Conservation (phyloP, 768 basidiomycete species). For the Kockovaella imperatae region DNA sequence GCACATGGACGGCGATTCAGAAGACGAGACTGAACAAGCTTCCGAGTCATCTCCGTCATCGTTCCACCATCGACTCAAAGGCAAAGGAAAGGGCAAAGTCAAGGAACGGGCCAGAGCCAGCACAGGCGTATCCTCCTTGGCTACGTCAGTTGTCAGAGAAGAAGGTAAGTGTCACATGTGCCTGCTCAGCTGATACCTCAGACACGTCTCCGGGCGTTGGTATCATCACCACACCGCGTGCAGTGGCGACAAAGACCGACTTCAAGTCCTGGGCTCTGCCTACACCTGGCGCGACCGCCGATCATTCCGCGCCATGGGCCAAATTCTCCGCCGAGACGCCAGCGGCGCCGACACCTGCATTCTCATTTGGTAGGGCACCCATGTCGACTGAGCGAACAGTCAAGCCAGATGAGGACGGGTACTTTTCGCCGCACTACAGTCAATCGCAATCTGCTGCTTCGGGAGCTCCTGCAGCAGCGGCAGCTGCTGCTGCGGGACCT, state of each 20-base stretch:
- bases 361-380: too few species aligned
- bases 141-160: constrained; percentile 19
- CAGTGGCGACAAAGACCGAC: too few species aligned
- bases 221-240: too few species aligned
- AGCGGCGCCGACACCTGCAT: too few species aligned
- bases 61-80: constrained; percentile 9
- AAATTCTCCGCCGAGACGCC: too few species aligned
- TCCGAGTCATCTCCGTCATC: not conserved
- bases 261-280: too few species aligned
- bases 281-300: too few species aligned
- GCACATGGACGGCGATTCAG: constrained; percentile 28
- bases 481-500: not conserved
- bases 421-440: not conserved
- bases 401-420: too few species aligned
- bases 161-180: constrained; percentile 14
- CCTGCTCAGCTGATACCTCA: not conserved
- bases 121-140: constrained; percentile 18
- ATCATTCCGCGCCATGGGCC: too few species aligned
- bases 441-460: not conserved
- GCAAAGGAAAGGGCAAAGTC: constrained; percentile 26
- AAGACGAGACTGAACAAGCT: constrained; percentile 25
- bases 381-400: too few species aligned
- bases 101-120: constrained; percentile 4
- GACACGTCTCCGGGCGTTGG: too few species aligned
- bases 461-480: not conserved